phyloP scores from a whole-genome alignment of 768 basidiomycete genomes.

The Tremella mesenterica region DNA sequence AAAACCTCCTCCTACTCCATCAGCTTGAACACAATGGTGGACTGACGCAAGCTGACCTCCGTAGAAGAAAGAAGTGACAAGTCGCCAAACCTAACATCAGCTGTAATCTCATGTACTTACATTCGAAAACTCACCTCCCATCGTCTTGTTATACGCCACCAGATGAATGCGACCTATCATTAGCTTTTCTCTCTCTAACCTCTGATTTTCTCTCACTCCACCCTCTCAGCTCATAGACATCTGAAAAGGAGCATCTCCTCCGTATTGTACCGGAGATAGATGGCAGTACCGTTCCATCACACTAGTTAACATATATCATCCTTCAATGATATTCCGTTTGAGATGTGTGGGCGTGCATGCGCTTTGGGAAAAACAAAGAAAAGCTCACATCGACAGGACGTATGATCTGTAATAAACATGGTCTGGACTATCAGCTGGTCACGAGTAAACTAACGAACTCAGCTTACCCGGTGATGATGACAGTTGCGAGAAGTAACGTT shows the following conservation, averaged over 20 bases:
- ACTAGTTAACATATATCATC: too few species aligned
- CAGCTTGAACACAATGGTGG: neutral
- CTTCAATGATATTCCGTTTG: too few species aligned
- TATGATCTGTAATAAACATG: slow-evolving; percentile 28
- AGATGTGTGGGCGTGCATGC: too few species aligned
- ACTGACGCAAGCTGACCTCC: slow-evolving; percentile 24
- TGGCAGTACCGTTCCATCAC: too few species aligned
- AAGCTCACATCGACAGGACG: slow-evolving; percentile 19
- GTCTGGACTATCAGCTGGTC: slow-evolving; percentile 16
- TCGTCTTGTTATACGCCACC: slow-evolving; percentile 19
- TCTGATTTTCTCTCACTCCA: too few species aligned
- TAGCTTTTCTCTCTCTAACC: neutral
- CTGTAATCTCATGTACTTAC: neutral
- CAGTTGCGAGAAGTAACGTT: slow-evolving; percentile 28
- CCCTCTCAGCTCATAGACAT: too few species aligned
- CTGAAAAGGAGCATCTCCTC: too few species aligned
- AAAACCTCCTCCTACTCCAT: slow-evolving; percentile 33
- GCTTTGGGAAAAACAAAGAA: too few species aligned
- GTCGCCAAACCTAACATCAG: slow-evolving; percentile 34
- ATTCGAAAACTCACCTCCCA: slow-evolving; percentile 23
- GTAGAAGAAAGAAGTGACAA: slow-evolving; percentile 39
- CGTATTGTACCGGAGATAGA: too few species aligned
- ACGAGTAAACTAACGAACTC: neutral
- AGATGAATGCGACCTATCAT: slow-evolving; percentile 31
- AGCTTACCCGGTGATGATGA: slow-evolving; percentile 32